A percentile compares a stretch with the other conserved stretches of the same genome.
Evolutionary conservation across 305 asterid species (phyloP).

Genomic region (Fraxinus greggii): DNA sequence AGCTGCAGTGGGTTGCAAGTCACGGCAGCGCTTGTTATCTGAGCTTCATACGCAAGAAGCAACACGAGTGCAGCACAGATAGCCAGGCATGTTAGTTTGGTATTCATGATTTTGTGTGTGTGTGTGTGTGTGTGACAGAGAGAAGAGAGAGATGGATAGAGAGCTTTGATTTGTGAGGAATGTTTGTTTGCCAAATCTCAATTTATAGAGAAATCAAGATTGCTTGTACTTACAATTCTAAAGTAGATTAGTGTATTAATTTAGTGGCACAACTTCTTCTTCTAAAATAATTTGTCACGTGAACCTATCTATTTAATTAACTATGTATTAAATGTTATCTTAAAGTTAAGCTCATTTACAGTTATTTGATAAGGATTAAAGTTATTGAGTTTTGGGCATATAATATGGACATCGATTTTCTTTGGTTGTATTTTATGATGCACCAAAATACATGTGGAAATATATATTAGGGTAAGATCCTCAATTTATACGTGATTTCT

Average conservation of each 20-base stretch:
- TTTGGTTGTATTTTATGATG: no score
- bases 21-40: constrained; percentile 39
- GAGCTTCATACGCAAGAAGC: constrained; percentile 29
- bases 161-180: constrained; percentile 7
- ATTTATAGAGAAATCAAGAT: constrained; percentile 35
- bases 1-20: constrained; percentile 76
- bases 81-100: constrained; percentile 34
- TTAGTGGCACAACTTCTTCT: not conserved
- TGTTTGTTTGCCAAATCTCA: constrained; percentile 8
- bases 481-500: no score
- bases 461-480: no score
- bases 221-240: not conserved
- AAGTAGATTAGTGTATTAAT: not conserved
- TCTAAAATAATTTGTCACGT: no score
- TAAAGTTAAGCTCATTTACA: no score
- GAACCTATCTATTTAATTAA: no score
- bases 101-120: constrained; percentile 26
- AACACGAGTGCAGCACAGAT: constrained; percentile 34
- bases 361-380: no score
- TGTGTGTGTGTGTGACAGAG: constrained; percentile 8
- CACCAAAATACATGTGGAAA: no score
- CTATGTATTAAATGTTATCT: no score
- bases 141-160: not conserved
- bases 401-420: no score
- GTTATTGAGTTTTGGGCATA: no score